Base-by-base conservation (phyloP, 768 basidiomycete genomes). In the Chlorophyllum brunneum region DNA sequence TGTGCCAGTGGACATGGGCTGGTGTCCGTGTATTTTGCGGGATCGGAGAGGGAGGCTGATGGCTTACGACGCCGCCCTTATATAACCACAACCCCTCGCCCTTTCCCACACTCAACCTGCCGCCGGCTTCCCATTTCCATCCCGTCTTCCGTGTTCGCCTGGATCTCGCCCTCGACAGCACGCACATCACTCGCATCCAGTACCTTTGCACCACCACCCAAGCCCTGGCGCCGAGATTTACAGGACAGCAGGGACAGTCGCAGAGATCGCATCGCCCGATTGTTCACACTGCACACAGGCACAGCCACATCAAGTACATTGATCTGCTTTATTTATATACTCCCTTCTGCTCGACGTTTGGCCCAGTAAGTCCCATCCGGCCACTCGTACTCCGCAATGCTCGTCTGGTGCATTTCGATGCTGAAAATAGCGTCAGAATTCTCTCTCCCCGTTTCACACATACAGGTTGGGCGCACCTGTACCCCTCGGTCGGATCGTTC, bases 351-450 rank as follows among this genome's bases (percentile, higher is more conserved):
- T 42, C 54, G 54, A 30, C 50, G 33, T 24, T 72, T 67, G 42
- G 67, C 70, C 92, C 92, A 95, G 67, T 93, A 93, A 4, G 80
- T 73, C 4, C 95, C 95, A 58, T 81, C 74, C 5, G 95, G 95
- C 83, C 83, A 98, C 61, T 89, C 83, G 64, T 79, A 98, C 60
- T 88, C 82, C 10, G 79, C 81, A 59, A 95, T 92, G 58, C 89
- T 90, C 48, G 80, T 64, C 57, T 83, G 79, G 64, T 82, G 77
- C 85, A 98, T 94, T 71, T 95, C 88, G 64, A 97, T 95, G 58
- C 92, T 93, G 65, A 37, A 1, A 23, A 36, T 24, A 18, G 51
- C 18, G 23, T 27, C 24, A 42, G 44, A 7, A 43, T 36, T n/a
- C 34, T 20, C 24, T 44, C 24, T 22, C 16, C 13, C n/a, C 5